Evolutionary conservation across 2,329 filamentous ascomycete genomes (phyloP), one percentile per base, ranked within the genome.

Genomic region (Colletotrichum ledebouriae): DNA sequence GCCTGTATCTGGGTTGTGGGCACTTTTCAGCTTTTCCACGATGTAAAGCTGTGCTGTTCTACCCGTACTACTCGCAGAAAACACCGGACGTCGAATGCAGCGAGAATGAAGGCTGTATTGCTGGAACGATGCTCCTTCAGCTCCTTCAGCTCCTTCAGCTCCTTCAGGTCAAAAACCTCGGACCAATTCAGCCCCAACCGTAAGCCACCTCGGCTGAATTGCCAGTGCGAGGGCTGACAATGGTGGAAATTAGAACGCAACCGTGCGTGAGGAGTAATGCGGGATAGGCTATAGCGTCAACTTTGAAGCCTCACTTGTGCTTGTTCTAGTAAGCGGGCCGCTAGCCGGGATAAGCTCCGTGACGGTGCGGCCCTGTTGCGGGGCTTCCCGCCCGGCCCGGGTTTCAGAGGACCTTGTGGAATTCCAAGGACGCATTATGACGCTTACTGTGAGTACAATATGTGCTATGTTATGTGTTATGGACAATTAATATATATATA

Each of bases 141-240:
- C 29, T 22, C 20, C 56, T 34, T 34, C 37, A 22, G 12, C 29
- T 22, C 20, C 56, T 34, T 34, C 37, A 22, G 12, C 29, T 22
- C 20, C 56, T 34, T 34, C 37, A 22, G 12, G 34, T 13, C 10
- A 29, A 17, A 6, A 37, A 29, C 13, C 29, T 61, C 49, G 33
- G 47, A 39, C 63, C 37, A 22, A 12, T 29, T n/a, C 29, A 59
- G 3, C 37, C 56, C 57, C 49, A 61, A 39, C 56, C 22, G 63
- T 53, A 58, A 55, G 41, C 50, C 9, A 56, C 10, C 42, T 34
- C 41, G n/a, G 17, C 39, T 57, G 22, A 22, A 34, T 37, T 20
- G 37, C 3, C 25, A 37, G 37, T 44, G 44, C 34, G 17, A 15
- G n/a, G 11, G 34, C 58, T 62, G 33, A 52, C 29, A 52, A 34